Percentiles rank a stretch among this genome's conserved stretches.
Evolutionary conservation across 2,329 filamentous ascomycete species (phyloP).

Genomic region (Fusarium heterosporum): DNA sequence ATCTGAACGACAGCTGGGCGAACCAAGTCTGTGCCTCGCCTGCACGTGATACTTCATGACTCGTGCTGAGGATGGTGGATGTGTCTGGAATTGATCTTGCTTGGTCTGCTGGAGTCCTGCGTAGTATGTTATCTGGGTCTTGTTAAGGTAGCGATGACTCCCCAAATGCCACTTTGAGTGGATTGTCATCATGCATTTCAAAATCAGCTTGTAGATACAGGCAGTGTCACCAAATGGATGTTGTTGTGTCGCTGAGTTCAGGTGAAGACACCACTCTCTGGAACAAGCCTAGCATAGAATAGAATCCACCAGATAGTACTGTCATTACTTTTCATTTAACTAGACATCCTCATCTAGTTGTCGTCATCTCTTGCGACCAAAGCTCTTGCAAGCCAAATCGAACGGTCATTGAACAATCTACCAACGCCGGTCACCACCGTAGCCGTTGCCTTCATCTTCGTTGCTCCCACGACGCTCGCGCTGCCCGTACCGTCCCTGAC

Average conservation of each 20-base stretch:
- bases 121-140: too few relatives aligned
- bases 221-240: too few relatives aligned
- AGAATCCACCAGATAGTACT: background rate
- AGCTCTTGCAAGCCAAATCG: background rate
- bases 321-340: constrained; percentile 14
- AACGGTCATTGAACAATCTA: constrained; percentile 23
- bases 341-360: constrained; percentile 10
- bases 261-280: too few relatives aligned
- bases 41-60: constrained; percentile 10
- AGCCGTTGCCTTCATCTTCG: constrained; percentile 34
- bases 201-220: too few relatives aligned
- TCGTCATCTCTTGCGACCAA: background rate
- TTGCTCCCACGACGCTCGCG: constrained; percentile 30
- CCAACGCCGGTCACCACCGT: constrained; percentile 45
- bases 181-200: too few relatives aligned
- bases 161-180: too few relatives aligned
- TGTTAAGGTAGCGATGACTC: too few relatives aligned
- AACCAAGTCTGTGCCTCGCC: constrained; percentile 5
- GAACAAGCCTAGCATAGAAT: too few relatives aligned
- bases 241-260: too few relatives aligned
- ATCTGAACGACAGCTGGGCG: background rate
- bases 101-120: background rate
- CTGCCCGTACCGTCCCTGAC: constrained; percentile 29
- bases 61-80: background rate
- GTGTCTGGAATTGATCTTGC: constrained; percentile 3